A percentile compares a stretch with the other conserved stretches of the same genome.
Evolutionary conservation across 1,139 yeast genomes (phyloP).

Genomic region (Kurtzmaniella natalensis): DNA sequence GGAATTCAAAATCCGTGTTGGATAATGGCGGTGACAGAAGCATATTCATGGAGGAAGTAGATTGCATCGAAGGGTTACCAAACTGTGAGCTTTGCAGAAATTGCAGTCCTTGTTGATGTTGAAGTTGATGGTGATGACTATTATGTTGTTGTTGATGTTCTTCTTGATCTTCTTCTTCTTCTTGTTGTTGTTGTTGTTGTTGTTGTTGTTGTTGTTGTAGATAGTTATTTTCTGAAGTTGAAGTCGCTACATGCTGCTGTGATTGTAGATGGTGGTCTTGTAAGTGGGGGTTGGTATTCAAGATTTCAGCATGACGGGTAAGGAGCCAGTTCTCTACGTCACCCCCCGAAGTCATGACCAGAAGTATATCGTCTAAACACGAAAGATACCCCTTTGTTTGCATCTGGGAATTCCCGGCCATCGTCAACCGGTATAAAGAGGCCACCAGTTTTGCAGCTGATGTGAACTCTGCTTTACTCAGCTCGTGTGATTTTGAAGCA

Average conservation of each 20-base stretch:
- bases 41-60: neutral
- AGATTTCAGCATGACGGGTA: constrained; percentile 44
- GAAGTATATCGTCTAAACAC: constrained; percentile 51
- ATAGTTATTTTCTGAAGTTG: neutral
- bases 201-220: neutral
- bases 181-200: neutral
- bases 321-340: constrained; percentile 54
- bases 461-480: constrained; percentile 47
- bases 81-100: neutral
- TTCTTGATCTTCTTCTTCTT: constrained; percentile 1
- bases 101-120: neutral
- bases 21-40: neutral
- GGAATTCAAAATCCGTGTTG: neutral
- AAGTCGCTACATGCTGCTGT: neutral
- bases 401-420: constrained; percentile 37
- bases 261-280: neutral
- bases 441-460: constrained; percentile 65
- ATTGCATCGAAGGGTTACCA: neutral
- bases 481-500: constrained; percentile 15
- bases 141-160: neutral
- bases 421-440: constrained; percentile 51
- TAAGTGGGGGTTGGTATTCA: constrained; percentile 15
- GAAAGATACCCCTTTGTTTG: constrained; percentile 53
- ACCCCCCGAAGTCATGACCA: constrained; percentile 41
- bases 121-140: neutral